Evolutionary conservation across 176 grass and related monocot genomes (phyloP), one percentile per base, ranked within the genome.

Genomic region (Cenchrus purpureus): DNA sequence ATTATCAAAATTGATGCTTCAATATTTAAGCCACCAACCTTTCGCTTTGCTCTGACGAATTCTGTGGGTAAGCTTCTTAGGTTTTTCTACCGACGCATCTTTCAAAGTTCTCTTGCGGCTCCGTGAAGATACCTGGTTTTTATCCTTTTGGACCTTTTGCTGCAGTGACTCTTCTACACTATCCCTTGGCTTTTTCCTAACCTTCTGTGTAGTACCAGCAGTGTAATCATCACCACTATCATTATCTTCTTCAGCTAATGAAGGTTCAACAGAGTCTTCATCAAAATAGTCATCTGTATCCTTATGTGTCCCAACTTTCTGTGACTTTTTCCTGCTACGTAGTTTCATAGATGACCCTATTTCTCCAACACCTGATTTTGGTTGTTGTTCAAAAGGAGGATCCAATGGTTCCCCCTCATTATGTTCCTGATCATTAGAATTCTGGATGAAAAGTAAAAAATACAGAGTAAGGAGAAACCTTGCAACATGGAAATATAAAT

Each of bases 31-130:
- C 5, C 49, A 88, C 68, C 20, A 88, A 95, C 93, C 93, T 92
- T 86, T 68, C 71, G 79, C 53, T 92, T 79, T 88, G 80, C 77
- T 90, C 61, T 82, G 85, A 91, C 85, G 85, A 78, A 91, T 85
- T 51, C 82, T 81, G 77, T 92, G 93, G 17, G 87, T 78, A 81
- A 95, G 88, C 83, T 90, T 90, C 62, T 89, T 82, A 73, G 74
- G 63, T 43, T 88, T 67, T 61, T 86, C 71, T 48, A 19, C 52
- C 42, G 11, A 12, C 40, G 49, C 56, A 84, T 88, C 85, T 58
- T 90, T 67, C 29, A 7, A 81, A 52, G 52, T 75, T 88, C 80
- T 88, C 66, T 92, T 92, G 50, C 53, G 64, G 28, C 40, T 79
- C 22, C 15, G 52, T 65, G 46, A 81, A 10, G 82, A 65, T n/a